Evolutionary conservation across 2,329 filamentous ascomycete species (phyloP), one percentile per base, ranked within the genome.

Genomic region (Mycosphaerelloides madeirae): DNA sequence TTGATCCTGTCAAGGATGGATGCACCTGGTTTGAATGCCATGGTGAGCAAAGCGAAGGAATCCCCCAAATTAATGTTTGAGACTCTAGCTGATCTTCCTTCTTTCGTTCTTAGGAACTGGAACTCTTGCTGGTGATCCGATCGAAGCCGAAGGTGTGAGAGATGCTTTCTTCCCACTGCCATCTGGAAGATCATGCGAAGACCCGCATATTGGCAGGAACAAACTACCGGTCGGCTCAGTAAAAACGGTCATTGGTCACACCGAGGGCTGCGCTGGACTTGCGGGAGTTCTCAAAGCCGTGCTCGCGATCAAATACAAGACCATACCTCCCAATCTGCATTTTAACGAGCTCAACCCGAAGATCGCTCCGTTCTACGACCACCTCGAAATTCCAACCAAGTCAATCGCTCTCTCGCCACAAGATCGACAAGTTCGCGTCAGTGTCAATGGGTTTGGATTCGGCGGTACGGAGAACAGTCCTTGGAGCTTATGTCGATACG

Each of bases 81-180:
- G n/a, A n/a, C n/a, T n/a, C n/a, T n/a, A n/a, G n/a, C n/a, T n/a
- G n/a, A n/a, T n/a, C n/a, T n/a, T n/a, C n/a, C n/a, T n/a, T n/a
- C n/a, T n/a, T n/a, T n/a, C n/a, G n/a, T n/a, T n/a, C n/a, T n/a
- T n/a, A n/a, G n/a, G 65, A 8, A 68, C 64, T 3, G 65, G 57
- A 4, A 68, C 66, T 15, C 36, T 43, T 8, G 53, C 55, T 2
- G 58, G 56, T 0, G 58, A 62, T 40, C 58, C 59, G 11, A 47
- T 48, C 14, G 60, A 64, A 41, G 52, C 49, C 11, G 41, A 46
- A 6, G 59, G 54, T 2, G 57, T 61, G 8, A 48, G 43, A 36
- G 38, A 44, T 12, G 46, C 43, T 18, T 54, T 54, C 22, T 51
- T 51, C 33, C 28, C 29, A 39, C 7, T 19, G 15, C 7, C 34